Evolutionary conservation across 139 green algal species (phyloP).

Genomic region (Chlorella sp.): DNA sequence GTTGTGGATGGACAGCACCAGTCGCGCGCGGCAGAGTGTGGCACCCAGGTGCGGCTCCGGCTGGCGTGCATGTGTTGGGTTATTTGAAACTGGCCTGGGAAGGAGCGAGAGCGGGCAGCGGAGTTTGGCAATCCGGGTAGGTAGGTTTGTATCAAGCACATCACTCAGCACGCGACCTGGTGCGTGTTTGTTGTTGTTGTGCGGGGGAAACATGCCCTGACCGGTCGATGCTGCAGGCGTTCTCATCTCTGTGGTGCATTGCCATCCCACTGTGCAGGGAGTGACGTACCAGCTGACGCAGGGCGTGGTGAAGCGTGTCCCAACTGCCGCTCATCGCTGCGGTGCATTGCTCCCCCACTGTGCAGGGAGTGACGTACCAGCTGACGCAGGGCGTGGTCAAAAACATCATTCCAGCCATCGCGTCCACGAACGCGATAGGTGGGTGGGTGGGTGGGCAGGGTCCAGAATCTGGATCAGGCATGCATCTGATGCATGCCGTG

Average conservation of each 20-base stretch:
- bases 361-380: conserved; percentile 86
- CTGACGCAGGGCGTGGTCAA: conserved; percentile 96
- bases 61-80: too few species aligned
- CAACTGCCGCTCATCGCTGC: background rate
- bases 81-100: too few species aligned
- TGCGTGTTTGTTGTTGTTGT: too few species aligned
- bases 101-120: too few species aligned
- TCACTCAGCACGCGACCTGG: too few species aligned
- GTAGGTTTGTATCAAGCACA: too few species aligned
- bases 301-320: conserved; percentile 90
- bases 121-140: too few species aligned
- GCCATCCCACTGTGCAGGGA: conserved; percentile 54
- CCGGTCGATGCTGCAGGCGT: background rate
- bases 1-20: too few species aligned
- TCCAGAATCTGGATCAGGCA: too few species aligned
- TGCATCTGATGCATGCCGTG: too few species aligned
- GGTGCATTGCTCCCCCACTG: background rate
- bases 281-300: conserved; percentile 88
- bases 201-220: too few species aligned
- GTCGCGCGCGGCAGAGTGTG: conserved; percentile 12
- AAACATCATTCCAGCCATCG: conserved; percentile 99
- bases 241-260: background rate
- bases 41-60: background rate
- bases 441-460: background rate
- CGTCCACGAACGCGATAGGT: conserved; percentile 97